Base-by-base conservation (phyloP, 73 alveolate species). In the Stentor roeselii region DNA sequence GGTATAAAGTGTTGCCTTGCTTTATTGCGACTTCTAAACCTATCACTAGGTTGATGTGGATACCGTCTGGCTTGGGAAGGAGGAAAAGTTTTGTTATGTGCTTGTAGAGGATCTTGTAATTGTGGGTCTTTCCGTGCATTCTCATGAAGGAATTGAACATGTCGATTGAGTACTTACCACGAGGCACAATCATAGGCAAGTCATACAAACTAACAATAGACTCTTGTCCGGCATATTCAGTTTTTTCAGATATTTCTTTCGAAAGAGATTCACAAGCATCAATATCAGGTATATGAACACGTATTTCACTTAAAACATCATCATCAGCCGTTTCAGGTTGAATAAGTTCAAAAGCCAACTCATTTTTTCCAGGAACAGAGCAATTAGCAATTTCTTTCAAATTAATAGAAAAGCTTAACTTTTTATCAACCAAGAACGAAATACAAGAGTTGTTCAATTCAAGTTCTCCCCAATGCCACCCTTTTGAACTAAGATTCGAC, bases 1-100 rank as follows among this genome's bases (percentile, higher is more conserved):
- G 95, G 89, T 96, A 95, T 32, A 87, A 84, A 14, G 99, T 96
- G 83, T 96, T 90, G 36, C 99, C 99, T 86, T 93, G 98, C 75
- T 95, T 89, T 36, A 96, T 76, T 0, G 98, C 95, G 0, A 89
- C 76, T 41, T 75, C 78, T 42, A 96, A 86, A 60, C 92, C 86
- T 3, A 96, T 82, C 4, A 96, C 93, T 82, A 93, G 88, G 86
- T 87, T 86, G 90, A 93, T 93, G 75, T 96, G 97, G 82, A 85
- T 94, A 75, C 93, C 95, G 83, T 96, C 98, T 6, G 93, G 96
- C 83, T 93, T 96, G 3, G 98, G 98, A 3, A 96, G 93, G 42
- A 96, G 77, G 89, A 94, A 96, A 3, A 92, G 95, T 78, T 91
- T 90, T 39, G 85, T 78, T 34, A 96, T 93, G 89, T 96, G 93